A percentile compares a stretch with the other conserved stretches of the same genome.
Conservation (phyloP, 257 asterid genomes). For the Nicotiana otophora region DNA sequence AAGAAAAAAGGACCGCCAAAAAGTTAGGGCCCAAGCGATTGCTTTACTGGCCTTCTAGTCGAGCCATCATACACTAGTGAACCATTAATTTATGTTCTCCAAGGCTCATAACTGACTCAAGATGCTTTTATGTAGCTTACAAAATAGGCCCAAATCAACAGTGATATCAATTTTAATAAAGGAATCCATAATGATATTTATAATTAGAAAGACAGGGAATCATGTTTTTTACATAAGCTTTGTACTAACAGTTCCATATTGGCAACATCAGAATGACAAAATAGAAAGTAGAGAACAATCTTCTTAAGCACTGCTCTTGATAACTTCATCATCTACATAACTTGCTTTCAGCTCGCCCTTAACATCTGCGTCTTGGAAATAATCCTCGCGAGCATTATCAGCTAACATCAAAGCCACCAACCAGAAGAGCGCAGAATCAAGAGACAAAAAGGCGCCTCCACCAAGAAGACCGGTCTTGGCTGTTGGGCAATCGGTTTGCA, state of each 20-base stretch:
- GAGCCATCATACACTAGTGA: too few species aligned
- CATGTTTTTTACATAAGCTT: neutral
- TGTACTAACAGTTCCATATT: neutral
- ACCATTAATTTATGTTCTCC: too few species aligned
- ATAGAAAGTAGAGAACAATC: neutral
- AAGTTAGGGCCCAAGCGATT: too few species aligned
- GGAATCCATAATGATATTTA: neutral
- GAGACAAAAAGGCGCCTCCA: conserved; percentile 94
- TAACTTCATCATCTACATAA: conserved; percentile 18
- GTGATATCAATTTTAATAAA: neutral
- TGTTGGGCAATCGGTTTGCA: conserved; percentile 77
- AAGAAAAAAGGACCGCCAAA: too few species aligned
- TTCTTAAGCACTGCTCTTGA: conserved; percentile 33
- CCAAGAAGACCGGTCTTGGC: conserved; percentile 97
- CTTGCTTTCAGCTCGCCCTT: conserved; percentile 16
- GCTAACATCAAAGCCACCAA: conserved; percentile 85
- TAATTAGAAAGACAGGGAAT: neutral
- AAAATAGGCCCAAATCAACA: too few species aligned
- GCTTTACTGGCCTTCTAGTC: too few species aligned
- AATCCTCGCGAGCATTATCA: conserved; percentile 69
- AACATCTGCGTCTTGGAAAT: conserved; percentile 42
- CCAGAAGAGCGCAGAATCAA: conserved; percentile 82
- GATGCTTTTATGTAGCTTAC: too few species aligned
- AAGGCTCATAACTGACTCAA: too few species aligned
- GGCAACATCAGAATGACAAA: neutral